phyloP scores from a whole-genome alignment of 2,329 filamentous ascomycete species.

The Fusarium sp. region DNA sequence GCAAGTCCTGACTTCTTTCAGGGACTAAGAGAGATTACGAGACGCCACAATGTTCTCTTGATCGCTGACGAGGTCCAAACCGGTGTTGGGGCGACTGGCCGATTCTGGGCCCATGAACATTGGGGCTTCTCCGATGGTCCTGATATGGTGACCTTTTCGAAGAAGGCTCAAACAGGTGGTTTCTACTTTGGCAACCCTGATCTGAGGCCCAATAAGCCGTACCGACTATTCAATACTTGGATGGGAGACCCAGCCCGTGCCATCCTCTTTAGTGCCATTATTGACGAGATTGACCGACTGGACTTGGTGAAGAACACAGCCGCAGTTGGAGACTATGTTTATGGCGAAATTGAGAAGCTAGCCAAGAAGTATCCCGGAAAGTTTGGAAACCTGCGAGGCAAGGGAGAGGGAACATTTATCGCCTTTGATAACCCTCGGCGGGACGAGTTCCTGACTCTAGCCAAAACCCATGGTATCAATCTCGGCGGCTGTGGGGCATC shows the following conservation, averaged over 20 bases:
- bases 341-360: neutral
- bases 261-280: conserved; percentile 85
- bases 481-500: neutral
- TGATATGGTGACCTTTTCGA: conserved; percentile 94
- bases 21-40: neutral
- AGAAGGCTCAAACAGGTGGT: neutral
- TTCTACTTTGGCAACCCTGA: conserved; percentile 67
- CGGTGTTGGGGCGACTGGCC: conserved; percentile 89
- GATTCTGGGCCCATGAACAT: conserved; percentile 97
- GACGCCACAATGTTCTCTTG: neutral
- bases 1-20: neutral
- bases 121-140: conserved; percentile 83
- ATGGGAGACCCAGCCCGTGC: conserved; percentile 92
- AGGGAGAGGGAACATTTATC: neutral
- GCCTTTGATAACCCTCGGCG: neutral
- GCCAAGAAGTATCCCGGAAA: neutral
- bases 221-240: conserved; percentile 97
- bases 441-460: neutral
- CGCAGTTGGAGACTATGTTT: neutral
- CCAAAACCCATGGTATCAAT: neutral
- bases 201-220: conserved; percentile 88
- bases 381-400: neutral
- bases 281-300: conserved; percentile 72
- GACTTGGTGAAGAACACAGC: neutral
- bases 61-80: conserved; percentile 85